Evolutionary conservation across 2,329 filamentous ascomycete genomes (phyloP).

Genomic region (Arthroderma uncinatum): DNA sequence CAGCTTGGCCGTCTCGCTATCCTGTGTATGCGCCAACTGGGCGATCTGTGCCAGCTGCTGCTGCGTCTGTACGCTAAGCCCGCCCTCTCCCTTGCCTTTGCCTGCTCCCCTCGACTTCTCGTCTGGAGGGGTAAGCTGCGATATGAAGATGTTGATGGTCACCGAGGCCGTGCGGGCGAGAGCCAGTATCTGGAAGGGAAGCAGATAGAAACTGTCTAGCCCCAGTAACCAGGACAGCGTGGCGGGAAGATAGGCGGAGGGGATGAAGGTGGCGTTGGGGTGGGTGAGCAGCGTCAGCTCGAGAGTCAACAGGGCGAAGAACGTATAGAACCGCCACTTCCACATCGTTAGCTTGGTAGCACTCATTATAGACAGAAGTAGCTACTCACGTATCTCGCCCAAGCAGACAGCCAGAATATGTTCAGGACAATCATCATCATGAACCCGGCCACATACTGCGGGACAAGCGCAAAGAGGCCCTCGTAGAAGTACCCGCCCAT

Average conservation of each 20-base stretch:
- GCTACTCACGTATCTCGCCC: constrained; percentile 36
- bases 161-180: constrained; percentile 66
- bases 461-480: constrained; percentile 44
- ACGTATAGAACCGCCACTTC: constrained; percentile 43
- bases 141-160: constrained; percentile 71
- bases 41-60: constrained; percentile 60
- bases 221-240: constrained; percentile 23
- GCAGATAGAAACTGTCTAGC: constrained; percentile 40
- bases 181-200: constrained; percentile 74
- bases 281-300: constrained; percentile 49
- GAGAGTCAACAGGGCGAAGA: constrained; percentile 45
- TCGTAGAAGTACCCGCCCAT: constrained; percentile 60
- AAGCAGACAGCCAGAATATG: constrained; percentile 32
- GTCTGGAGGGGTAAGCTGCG: constrained; percentile 64
- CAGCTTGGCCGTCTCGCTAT: constrained; percentile 58
- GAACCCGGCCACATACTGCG: constrained; percentile 32
- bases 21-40: constrained; percentile 46
- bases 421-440: constrained; percentile 29
- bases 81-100: constrained; percentile 18
- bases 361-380: constrained; percentile 10
- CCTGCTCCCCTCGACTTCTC: constrained; percentile 24
- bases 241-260: constrained; percentile 23
- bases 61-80: constrained; percentile 38
- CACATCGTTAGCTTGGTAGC: constrained; percentile 5
- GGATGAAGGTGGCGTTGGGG: constrained; percentile 33